phyloP scores from a whole-genome alignment of 2,329 filamentous ascomycete genomes.

The Monosporascus cannonballus region DNA sequence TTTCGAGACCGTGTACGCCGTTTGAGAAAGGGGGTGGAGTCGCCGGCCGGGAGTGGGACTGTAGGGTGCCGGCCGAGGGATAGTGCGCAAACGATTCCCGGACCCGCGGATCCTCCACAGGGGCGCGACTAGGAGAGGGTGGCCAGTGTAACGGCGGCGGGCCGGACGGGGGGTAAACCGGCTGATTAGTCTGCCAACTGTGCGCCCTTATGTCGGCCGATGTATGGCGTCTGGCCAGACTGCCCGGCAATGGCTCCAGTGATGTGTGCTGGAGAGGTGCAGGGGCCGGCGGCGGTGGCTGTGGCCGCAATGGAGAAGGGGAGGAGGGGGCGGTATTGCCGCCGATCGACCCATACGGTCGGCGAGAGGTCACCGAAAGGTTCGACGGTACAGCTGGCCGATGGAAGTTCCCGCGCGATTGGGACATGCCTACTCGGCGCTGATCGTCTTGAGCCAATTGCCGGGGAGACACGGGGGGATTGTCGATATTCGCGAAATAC shows the following conservation, averaged over 20 bases:
- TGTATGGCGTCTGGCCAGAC: conserved; percentile 78
- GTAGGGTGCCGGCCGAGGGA: conserved; percentile 34
- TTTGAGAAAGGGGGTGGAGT: conserved; percentile 49
- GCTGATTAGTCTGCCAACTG: conserved; percentile 61
- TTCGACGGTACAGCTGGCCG: conserved; percentile 77
- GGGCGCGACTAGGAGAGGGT: conserved; percentile 44
- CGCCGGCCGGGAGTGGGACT: conserved; percentile 46
- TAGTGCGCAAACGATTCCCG: conserved; percentile 53
- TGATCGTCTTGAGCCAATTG: conserved; percentile 82
- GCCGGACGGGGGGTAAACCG: conserved; percentile 62
- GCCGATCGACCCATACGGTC: conserved; percentile 80
- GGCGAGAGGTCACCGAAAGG: conserved; percentile 66
- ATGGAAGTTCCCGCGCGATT: conserved; percentile 59
- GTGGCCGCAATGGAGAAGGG: conserved; percentile 65
- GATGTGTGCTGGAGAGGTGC: conserved; percentile 57
- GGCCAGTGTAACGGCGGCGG: conserved; percentile 46
- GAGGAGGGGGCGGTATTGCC: conserved; percentile 64
- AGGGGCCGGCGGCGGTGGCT: conserved; percentile 55
- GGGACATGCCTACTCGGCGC: conserved; percentile 61
- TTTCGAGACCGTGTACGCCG: conserved; percentile 43
- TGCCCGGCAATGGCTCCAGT: conserved; percentile 58
- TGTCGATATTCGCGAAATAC: conserved; percentile 63
- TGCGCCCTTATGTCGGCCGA: conserved; percentile 91
- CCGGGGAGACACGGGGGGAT: conserved; percentile 78
- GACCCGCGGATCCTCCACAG: conserved; percentile 48